phyloP scores from a whole-genome alignment of 257 asterid species.

The Solanum chmielewskii region DNA sequence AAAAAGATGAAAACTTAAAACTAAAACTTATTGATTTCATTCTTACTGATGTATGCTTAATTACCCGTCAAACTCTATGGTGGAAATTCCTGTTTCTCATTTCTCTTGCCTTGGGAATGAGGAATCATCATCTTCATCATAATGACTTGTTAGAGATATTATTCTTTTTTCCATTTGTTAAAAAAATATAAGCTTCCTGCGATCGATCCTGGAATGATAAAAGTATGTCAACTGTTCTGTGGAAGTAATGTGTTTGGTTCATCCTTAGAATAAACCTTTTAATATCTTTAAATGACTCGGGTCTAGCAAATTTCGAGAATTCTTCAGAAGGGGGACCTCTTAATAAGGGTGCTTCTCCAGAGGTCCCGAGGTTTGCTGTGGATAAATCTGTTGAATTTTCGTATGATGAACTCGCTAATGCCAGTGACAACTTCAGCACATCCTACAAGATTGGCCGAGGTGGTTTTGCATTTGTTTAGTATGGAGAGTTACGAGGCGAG shows the following conservation, averaged over 20 bases:
- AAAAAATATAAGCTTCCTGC: background rate
- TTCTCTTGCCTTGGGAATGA: background rate
- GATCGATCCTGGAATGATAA: background rate
- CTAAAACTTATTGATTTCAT: background rate
- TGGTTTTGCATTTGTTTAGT: constrained; percentile 67
- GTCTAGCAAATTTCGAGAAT: constrained; percentile 14
- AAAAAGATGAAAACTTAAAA: no score
- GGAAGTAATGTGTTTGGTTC: background rate
- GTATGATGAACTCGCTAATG: constrained; percentile 57
- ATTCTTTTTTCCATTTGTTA: background rate
- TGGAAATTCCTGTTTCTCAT: background rate
- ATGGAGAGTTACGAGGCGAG: constrained; percentile 75
- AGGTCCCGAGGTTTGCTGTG: constrained; percentile 48
- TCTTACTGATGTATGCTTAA: background rate
- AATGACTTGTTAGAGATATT: background rate
- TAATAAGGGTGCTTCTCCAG: constrained; percentile 22
- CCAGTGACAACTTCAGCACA: constrained; percentile 42
- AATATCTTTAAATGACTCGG: constrained; percentile 10
- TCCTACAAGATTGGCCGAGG: constrained; percentile 76
- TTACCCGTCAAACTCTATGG: background rate
- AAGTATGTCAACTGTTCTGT: background rate
- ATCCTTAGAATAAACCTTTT: background rate
- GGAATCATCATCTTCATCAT: background rate
- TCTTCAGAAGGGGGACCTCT: constrained; percentile 30
- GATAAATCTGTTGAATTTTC: constrained; percentile 76